Evolutionary conservation across 768 basidiomycete species (phyloP), one percentile per base, ranked within the genome.

Genomic region (Lactarius sp.): DNA sequence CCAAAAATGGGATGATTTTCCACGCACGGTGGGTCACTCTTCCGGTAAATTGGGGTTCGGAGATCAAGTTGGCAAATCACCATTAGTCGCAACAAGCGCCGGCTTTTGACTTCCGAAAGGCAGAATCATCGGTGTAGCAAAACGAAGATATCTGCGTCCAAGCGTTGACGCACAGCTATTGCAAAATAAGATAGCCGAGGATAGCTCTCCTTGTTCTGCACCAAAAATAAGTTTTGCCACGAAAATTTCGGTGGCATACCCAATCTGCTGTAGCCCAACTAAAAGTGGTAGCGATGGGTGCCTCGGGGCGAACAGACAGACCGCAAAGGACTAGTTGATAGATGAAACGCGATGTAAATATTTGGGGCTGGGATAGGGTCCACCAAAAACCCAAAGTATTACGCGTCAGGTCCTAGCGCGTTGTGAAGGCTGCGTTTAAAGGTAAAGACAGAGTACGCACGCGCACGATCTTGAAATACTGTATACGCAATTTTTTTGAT

Each of bases 401-500:
- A 18, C 18, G 49, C 57, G 41, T 60, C 59, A 14, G 50, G 10
- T 20, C 61, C 33, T 39, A n/a, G 31, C n/a, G 46, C 27, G 41
- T 22, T 22, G 37, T 47, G 39, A 27, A 55, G 36, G 31, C 27
- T 22, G 46, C 31, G 44, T 13, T 39, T 50, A 16, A 20, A 22
- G 34, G 27, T 62, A 52, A 42, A 56, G 27, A 59, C 37, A 39
- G 54, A 52, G 39, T 46, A 62, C 61, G 61, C 62, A 66, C 65
- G 52, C 55, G 52, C 42, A 18, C 22, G 56, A 52, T 51, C 56
- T 64, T 49, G 42, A 37, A 56, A 44, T 62, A 27, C 27, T 27
- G 27, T 27, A 71, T 75, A 75, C 75, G 74, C 70, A 71, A 27
- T 27, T 27, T 63, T 46, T 67, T 66, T 68, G 68, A 64, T 33